Evolutionary conservation across 192 early-diverging fungal species (phyloP), one percentile per base, ranked within the genome.

Genomic region (Obelidium mucronatum): DNA sequence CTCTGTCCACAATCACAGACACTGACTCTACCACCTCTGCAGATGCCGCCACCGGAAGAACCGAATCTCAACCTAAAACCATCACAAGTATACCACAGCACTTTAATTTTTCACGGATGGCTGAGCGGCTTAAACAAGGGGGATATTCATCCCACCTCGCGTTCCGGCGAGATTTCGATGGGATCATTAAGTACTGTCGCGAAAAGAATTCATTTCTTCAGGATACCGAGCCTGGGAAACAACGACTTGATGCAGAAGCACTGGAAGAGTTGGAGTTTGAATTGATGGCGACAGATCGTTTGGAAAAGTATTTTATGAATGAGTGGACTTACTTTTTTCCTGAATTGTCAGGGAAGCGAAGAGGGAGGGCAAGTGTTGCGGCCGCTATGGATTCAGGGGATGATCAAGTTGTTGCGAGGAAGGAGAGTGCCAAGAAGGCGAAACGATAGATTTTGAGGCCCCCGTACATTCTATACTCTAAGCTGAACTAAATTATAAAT

Each of bases 251-350:
- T 8, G 37, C 13, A 1, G 35, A 15, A 19, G 54, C 36, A 35
- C 11, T 15, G 66, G 48, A 67, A 24, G 66, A 67, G 66, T 11
- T 35, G 22, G 66, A 40, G 3, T 42, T 48, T 67, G 63, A 65
- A 1, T 13, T 52, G 42, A 13, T 26, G 24, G 51, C 53, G n/a
- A 54, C 36, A 33, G 53, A 36, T 28, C 13, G 36, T 34, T 40
- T 72, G 69, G 69, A 72, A 30, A 72, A 11, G 39, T 72, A 72
- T 37, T 72, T 72, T 72, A 31, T 17, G 39, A 72, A 72, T 58
- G 69, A 72, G 55, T 72, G 69, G 69, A 35, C 69, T 4, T 42
- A 72, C 34, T 72, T 72, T 35, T 72, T 72, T 35, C 69, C 69
- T 26, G 54, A 24, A 19, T 17, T 72, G 6, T 5, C 11, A 37